A percentile compares a stretch with the other conserved stretches of the same genome.
Evolutionary conservation across 2,329 filamentous ascomycete genomes (phyloP).

Genomic region (Calonectria pteridis): DNA sequence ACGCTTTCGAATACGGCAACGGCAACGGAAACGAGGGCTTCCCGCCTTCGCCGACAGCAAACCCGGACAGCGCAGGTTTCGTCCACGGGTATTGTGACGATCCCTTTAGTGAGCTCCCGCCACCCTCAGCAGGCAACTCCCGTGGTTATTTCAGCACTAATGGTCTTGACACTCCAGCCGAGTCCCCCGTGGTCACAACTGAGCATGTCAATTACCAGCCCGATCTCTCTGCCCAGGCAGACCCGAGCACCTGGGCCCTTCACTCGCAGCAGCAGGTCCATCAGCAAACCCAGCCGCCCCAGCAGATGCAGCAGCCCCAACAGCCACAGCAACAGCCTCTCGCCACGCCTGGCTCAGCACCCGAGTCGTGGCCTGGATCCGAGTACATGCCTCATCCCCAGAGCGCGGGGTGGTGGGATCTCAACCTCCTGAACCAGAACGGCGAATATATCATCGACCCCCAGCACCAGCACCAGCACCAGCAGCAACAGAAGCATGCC

Average conservation of each 20-base stretch:
- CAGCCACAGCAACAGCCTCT: constrained; percentile 36
- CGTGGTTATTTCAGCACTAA: constrained; percentile 49
- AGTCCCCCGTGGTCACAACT: constrained; percentile 53
- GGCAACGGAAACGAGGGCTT: constrained; percentile 40
- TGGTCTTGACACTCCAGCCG: constrained; percentile 53
- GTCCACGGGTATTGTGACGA: constrained; percentile 54
- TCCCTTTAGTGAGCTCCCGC: constrained; percentile 51
- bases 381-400: constrained; percentile 45
- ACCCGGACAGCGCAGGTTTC: constrained; percentile 47
- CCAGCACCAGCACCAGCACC: constrained; percentile 37
- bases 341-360: constrained; percentile 28
- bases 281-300: constrained; percentile 26
- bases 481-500: constrained; percentile 52
- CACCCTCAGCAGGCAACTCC: constrained; percentile 39
- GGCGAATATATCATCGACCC: constrained; percentile 42
- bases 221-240: constrained; percentile 33
- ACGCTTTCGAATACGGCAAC: constrained; percentile 40
- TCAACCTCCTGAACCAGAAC: constrained; percentile 46
- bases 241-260: constrained; percentile 24
- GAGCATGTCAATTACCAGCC: constrained; percentile 46
- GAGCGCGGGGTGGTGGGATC: constrained; percentile 49
- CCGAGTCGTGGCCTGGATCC: constrained; percentile 42
- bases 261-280: constrained; percentile 36
- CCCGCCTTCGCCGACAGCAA: constrained; percentile 44
- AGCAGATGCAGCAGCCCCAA: constrained; percentile 31